Evolutionary conservation across 1,284 basidiomycete species (phyloP), one percentile per base, ranked within the genome.

Genomic region (Boletus semigastroideus): DNA sequence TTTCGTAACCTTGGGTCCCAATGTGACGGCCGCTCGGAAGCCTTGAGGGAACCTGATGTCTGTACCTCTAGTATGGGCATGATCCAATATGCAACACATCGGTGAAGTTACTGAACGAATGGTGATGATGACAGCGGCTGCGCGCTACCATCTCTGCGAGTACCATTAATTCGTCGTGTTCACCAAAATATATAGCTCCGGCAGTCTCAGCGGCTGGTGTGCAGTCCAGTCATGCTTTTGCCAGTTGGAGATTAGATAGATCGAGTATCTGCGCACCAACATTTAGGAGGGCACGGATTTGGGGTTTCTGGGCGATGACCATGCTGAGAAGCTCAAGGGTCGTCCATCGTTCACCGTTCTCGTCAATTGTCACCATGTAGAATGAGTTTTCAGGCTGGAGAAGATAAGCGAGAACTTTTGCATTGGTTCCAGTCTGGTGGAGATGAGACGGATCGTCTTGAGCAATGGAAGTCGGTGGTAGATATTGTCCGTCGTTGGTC

Each of bases 221-320:
- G n/a, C 25, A 42, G 2, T 42, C 40, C 2, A 49, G 25, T 40
- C 48, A 49, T 20, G 48, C 41, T n/a, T 30, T 28, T 3, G 40
- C 48, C 4, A 49, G 25, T 2, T 36, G 7, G 8, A 27, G 2
- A 20, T 49, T 49, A 2, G 48, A 36, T 5, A 42, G 19, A 42
- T 49, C 48, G 13, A 49, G 48, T 38, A 49, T 45, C 42, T 45
- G 48, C 4, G 48, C 48, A 16, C 48, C 48, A 5, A 49, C 48
- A 2, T 49, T 42, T 2, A 16, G 7, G 9, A 50, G 10, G 5
- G 46, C 49, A 25, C 49, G 42, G 5, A 50, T 46, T 16, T 5
- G 19, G 8, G 41, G 36, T 5, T 38, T 10, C 14, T 44, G 42
- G 12, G 36, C 12, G 28, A 39, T 36, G 4, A 49, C 12, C 16